phyloP scores from a whole-genome alignment of 2,329 filamentous ascomycete genomes.

The Fusarium euwallaceae region DNA sequence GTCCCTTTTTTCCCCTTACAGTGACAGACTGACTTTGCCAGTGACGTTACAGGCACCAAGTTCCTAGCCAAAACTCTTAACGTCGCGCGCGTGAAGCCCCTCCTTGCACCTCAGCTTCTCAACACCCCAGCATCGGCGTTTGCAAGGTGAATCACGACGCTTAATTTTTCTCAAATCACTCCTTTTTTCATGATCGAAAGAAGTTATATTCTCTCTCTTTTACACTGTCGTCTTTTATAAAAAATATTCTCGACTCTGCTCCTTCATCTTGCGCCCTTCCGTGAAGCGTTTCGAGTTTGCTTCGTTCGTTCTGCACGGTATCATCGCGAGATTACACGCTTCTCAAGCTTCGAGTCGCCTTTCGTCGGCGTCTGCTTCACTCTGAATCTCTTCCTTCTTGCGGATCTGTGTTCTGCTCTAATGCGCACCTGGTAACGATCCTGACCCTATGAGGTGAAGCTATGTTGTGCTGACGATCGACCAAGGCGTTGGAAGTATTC shows the following conservation, averaged over 20 bases:
- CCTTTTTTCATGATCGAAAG: background rate
- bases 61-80: background rate
- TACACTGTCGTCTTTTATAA: background rate
- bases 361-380: background rate
- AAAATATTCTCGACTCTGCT: background rate
- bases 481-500: background rate
- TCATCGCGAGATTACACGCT: background rate
- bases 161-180: background rate
- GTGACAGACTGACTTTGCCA: background rate
- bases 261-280: background rate
- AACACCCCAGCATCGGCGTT: background rate
- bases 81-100: background rate
- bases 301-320: background rate
- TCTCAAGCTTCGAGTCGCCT: background rate
- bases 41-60: background rate
- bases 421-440: background rate
- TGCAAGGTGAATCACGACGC: background rate
- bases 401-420: background rate
- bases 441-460: background rate
- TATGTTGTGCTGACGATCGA: background rate
- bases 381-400: background rate
- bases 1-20: background rate
- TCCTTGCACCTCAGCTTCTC: background rate
- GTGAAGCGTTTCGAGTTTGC: background rate
- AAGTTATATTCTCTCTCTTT: background rate